Percentiles rank a stretch among this genome's conserved stretches.
phyloP scores from a whole-genome alignment of 75 land plant species.

The Larix kaempferi region DNA sequence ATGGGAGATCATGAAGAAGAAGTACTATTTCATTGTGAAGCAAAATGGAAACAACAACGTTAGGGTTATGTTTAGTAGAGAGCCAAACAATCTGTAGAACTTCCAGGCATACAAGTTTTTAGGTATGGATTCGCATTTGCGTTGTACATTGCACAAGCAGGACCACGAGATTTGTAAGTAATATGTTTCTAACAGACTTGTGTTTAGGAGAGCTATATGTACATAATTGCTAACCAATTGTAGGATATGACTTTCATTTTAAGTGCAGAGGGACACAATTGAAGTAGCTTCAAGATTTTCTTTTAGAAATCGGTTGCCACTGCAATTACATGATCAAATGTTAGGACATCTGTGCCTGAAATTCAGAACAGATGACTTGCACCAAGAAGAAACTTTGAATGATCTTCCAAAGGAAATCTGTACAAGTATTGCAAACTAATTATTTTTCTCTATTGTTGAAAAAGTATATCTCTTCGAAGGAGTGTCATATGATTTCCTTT shows the following conservation, averaged over 20 bases:
- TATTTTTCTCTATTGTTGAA: constrained; percentile 32
- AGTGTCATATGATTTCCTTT: constrained; percentile 30
- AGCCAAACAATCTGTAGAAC: constrained; percentile 86
- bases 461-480: constrained; percentile 40
- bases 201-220: too few species aligned
- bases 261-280: constrained; percentile 53
- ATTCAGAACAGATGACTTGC: constrained; percentile 44
- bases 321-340: constrained; percentile 55
- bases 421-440: constrained; percentile 40
- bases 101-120: constrained; percentile 74
- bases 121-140: constrained; percentile 22
- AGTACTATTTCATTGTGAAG: constrained; percentile 80
- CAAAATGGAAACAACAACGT: constrained; percentile 70
- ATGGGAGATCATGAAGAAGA: constrained; percentile 94
- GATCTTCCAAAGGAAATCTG: constrained; percentile 54
- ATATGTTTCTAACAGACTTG: not conserved
- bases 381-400: constrained; percentile 48
- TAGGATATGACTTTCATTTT: not conserved
- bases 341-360: constrained; percentile 52
- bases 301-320: constrained; percentile 46
- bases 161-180: constrained; percentile 52
- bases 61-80: constrained; percentile 71
- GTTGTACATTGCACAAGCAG: constrained; percentile 37
- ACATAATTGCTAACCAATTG: not conserved
- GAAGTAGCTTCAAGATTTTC: constrained; percentile 54